These are phyloP conservation scores for Henningerozyma blattae DNA, from an alignment of 805 yeast species.

Conservation along the genomic window DNA sequence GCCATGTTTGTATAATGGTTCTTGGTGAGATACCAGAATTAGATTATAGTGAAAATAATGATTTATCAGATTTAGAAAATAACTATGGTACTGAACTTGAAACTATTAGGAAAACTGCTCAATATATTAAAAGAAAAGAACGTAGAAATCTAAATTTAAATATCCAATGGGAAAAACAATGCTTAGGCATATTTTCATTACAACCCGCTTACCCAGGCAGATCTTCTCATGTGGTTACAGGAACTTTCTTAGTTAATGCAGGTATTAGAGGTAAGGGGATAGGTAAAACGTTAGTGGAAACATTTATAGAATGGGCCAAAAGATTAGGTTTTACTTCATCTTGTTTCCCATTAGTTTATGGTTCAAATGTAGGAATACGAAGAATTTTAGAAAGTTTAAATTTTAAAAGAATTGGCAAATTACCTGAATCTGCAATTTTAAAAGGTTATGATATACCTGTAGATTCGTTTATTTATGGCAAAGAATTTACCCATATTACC, in stretches of 20 bases:
- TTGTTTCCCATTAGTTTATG: slow-evolving; percentile 77
- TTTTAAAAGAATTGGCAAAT: slow-evolving; percentile 67
- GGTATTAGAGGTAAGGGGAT: slow-evolving; percentile 89
- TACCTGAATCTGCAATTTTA: slow-evolving; percentile 80
- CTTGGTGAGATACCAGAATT: slow-evolving; percentile 61
- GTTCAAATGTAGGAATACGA: slow-evolving; percentile 75
- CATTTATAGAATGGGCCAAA: slow-evolving; percentile 86
- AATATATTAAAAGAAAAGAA: slow-evolving; percentile 18
- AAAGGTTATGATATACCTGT: slow-evolving; percentile 78
- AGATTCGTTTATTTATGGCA: slow-evolving; percentile 77
- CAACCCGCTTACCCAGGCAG: slow-evolving; percentile 90
- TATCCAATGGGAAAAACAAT: slow-evolving; percentile 84
- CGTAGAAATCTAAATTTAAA: slow-evolving; percentile 17
- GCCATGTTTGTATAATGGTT: slow-evolving; percentile 38
- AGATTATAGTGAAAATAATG: slow-evolving; percentile 25
- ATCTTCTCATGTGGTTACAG: slow-evolving; percentile 86
- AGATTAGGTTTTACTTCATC: slow-evolving; percentile 76
- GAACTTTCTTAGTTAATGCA: slow-evolving; percentile 78
- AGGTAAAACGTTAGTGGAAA: slow-evolving; percentile 73
- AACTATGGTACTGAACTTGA: slow-evolving; percentile 12
- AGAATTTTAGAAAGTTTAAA: slow-evolving; percentile 64
- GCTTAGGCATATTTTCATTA: slow-evolving; percentile 77
- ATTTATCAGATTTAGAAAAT: slow-evolving; percentile 8
- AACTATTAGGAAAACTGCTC: slow-evolving; percentile 15
- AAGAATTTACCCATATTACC: slow-evolving; percentile 48